Evolutionary conservation across 2,329 filamentous ascomycete species (phyloP), one percentile per base, ranked within the genome.

Genomic region (Alternaria sp.): DNA sequence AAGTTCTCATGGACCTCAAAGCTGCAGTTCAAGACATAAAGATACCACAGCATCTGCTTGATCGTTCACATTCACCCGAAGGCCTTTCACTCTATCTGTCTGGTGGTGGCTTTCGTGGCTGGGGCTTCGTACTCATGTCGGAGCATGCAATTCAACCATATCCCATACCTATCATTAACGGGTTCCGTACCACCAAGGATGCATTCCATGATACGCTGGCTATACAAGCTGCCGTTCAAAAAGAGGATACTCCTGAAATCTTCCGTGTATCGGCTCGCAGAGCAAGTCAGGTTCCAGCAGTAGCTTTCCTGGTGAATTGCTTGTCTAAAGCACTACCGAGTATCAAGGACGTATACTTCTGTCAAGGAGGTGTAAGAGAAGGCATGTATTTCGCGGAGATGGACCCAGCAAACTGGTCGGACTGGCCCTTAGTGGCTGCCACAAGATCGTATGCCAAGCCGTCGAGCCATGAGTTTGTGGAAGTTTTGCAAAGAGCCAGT

Each of bases 61-160:
- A 83, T 12, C 69, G 76, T 5, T 58, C 59, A 26, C 52, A 48
- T 9, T 64, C 63, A 43, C 54, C 49, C 38, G 59, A 69, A n/a
- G 74, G 74, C 1, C 67, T 78, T 7, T 87, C 90, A 34, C 82
- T 97, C 8, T 97, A 94, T 75, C 88, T 97, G 58, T 96, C 91
- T 63, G 94, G 94, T 43, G 94, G 94, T 24, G 94, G 94, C 0
- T 96, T 97, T 74, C 85, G 94, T 36, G 94, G 94, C 16, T 97
- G 96, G 83, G 94, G 93, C 7, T 96, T 92, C 77, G 88, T 96
- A 72, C 84, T 97, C 53, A 94, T 96, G 90, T 89, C 91, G 74
- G 86, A 87, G 66, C 91, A 94, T 70, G 79, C 82, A 6, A 86
- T 92, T 43, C 82, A 85, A 54, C 92, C 92, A 0, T 97, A 96